A percentile compares a stretch with the other conserved stretches of the same genome.
Conservation (phyloP, 768 basidiomycete species). For the Peribolospora kevripleyi region DNA sequence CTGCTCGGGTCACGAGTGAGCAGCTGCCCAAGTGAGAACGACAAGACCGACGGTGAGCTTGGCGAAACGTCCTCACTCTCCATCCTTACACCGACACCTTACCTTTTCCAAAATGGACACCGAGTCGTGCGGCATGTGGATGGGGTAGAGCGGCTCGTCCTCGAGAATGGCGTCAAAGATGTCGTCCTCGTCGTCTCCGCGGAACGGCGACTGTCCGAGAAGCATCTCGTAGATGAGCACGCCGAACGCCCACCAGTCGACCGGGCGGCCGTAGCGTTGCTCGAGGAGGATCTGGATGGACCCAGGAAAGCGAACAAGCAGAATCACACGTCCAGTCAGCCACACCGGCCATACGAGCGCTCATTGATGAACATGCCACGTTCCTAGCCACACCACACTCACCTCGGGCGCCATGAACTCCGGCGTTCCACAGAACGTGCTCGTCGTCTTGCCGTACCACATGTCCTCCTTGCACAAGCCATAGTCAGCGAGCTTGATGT, state of each 20-base stretch:
- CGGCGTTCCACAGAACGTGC: slow-evolving; percentile 96
- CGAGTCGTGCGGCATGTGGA: slow-evolving; percentile 95
- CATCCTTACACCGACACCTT: slow-evolving; percentile 3
- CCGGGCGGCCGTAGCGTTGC: slow-evolving; percentile 91
- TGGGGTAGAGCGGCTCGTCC: slow-evolving; percentile 93
- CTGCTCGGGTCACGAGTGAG: slow-evolving; percentile 74
- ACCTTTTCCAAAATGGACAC: slow-evolving; percentile 90
- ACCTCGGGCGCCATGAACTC: slow-evolving; percentile 99
- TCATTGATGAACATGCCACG: neutral
- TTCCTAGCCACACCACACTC: slow-evolving; percentile 8
- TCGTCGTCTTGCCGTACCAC: slow-evolving; percentile 87
- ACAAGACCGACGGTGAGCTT: neutral
- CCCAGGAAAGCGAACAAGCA: neutral
- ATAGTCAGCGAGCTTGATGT: slow-evolving; percentile 97
- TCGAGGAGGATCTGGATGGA: slow-evolving; percentile 68
- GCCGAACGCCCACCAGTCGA: slow-evolving; percentile 99
- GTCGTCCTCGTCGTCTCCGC: slow-evolving; percentile 97
- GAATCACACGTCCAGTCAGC: neutral
- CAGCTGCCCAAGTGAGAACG: slow-evolving; percentile 28
- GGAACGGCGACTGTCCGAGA: slow-evolving; percentile 93
- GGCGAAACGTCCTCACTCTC: neutral
- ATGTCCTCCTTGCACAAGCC: slow-evolving; percentile 98
- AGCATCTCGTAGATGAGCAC: slow-evolving; percentile 98
- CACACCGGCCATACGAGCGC: slow-evolving; percentile 2
- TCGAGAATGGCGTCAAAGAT: slow-evolving; percentile 98